A percentile compares a stretch with the other conserved stretches of the same genome.
Conservation (phyloP, 1,284 basidiomycete genomes). For the Cerrena zonata region DNA sequence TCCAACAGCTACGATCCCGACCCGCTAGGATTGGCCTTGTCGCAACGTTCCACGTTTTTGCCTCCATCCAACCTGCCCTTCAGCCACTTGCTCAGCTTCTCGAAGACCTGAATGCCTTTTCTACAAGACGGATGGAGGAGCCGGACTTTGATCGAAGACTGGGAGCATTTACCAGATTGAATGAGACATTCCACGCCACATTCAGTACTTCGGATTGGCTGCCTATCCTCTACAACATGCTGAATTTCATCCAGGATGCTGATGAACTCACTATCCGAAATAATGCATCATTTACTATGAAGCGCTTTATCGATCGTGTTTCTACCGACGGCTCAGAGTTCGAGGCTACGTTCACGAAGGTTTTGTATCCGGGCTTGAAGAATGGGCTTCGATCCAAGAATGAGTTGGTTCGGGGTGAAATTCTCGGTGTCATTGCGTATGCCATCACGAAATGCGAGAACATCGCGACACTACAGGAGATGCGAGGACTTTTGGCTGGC, state of each 20-base stretch:
- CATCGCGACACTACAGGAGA: conserved; percentile 67
- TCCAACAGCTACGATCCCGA: conserved; percentile 70
- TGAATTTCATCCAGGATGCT: conserved; percentile 85
- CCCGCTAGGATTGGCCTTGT: conserved; percentile 66
- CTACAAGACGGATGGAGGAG: conserved; percentile 77
- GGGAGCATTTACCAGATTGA: conserved; percentile 71
- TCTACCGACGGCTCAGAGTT: conserved; percentile 35
- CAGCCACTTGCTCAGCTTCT: conserved; percentile 50
- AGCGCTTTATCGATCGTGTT: conserved; percentile 71
- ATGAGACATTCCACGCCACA: conserved; percentile 50
- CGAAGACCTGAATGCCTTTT: conserved; percentile 81
- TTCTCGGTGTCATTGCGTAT: conserved; percentile 76
- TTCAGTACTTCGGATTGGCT: conserved; percentile 69
- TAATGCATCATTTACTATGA: conserved; percentile 74
- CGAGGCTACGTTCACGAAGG: conserved; percentile 55
- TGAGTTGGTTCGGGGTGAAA: conserved; percentile 86
- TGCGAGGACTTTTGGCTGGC: conserved; percentile 76
- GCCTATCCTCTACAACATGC: conserved; percentile 78
- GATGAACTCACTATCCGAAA: conserved; percentile 85
- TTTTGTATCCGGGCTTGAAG: conserved; percentile 80
- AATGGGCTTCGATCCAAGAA: conserved; percentile 74
- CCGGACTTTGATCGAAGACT: conserved; percentile 90
- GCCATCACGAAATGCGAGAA: conserved; percentile 64
- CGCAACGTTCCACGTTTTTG: conserved; percentile 58
- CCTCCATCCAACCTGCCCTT: conserved; percentile 46